Percentiles rank a stretch among this genome's conserved stretches.
Evolutionary conservation across 2,329 filamentous ascomycete species (phyloP).

Genomic region (Fusarium nodosum): DNA sequence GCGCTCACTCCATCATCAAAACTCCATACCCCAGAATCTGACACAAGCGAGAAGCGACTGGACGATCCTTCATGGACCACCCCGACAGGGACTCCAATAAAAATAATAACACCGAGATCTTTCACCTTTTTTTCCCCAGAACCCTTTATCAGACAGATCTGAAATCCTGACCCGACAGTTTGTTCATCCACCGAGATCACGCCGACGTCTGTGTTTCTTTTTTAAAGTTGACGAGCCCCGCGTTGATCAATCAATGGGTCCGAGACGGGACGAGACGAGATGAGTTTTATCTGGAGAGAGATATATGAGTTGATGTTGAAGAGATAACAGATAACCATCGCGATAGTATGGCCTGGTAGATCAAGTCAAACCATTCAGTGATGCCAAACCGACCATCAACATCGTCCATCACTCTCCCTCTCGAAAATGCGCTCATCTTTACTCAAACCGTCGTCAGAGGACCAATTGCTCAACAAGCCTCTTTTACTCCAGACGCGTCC

Average conservation of each 20-base stretch:
- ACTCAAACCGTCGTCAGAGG: not conserved
- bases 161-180: not conserved
- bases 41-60: not conserved
- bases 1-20: not conserved
- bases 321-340: not conserved
- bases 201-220: constrained; percentile 8
- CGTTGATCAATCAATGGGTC: not conserved
- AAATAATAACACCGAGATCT: constrained; percentile 16
- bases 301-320: not conserved
- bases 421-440: not conserved
- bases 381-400: not conserved
- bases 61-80: constrained; percentile 1
- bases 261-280: not conserved
- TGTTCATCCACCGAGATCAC: constrained; percentile 5
- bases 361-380: not conserved
- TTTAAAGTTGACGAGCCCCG: constrained; percentile 13
- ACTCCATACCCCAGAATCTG: not conserved
- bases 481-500: not conserved
- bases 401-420: not conserved
- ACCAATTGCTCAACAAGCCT: no score
- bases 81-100: constrained; percentile 1
- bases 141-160: not conserved
- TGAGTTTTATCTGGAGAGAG: not conserved
- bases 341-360: not conserved
- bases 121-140: not conserved